Percentiles rank a stretch among this genome's conserved stretches.
Evolutionary conservation across 495 filamentous ascomycete species (phyloP).

Genomic region (Penicillium cosmopolitanum): DNA sequence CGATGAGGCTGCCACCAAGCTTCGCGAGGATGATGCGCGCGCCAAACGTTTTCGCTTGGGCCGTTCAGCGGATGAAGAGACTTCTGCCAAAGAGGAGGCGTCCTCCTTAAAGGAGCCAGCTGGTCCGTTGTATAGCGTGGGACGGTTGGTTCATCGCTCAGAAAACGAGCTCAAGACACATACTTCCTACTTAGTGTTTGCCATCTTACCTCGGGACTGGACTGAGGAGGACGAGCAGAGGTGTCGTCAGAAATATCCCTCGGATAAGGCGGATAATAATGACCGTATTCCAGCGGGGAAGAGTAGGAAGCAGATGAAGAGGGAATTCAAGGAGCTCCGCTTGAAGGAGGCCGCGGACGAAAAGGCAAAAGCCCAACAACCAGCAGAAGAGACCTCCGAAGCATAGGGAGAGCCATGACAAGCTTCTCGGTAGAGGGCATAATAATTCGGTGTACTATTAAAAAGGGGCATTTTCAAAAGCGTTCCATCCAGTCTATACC

Average conservation of each 20-base stretch:
- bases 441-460: constrained; percentile 19
- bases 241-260: constrained; percentile 63
- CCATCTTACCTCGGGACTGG: constrained; percentile 85
- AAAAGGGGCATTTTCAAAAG: constrained; percentile 11
- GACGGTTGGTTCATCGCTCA: constrained; percentile 73
- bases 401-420: constrained; percentile 9
- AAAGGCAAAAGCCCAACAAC: constrained; percentile 46
- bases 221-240: constrained; percentile 76
- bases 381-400: constrained; percentile 15
- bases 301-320: constrained; percentile 57
- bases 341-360: constrained; percentile 46
- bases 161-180: constrained; percentile 93
- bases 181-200: constrained; percentile 94
- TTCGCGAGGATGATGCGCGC: constrained; percentile 72
- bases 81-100: constrained; percentile 1
- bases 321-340: constrained; percentile 32
- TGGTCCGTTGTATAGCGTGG: constrained; percentile 57
- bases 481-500: constrained; percentile 1
- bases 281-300: constrained; percentile 41
- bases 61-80: constrained; percentile 6
- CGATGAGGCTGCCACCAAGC: constrained; percentile 71
- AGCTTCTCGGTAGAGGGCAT: neutral
- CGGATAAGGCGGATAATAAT: constrained; percentile 32
- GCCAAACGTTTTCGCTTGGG: constrained; percentile 57
- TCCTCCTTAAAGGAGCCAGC: constrained; percentile 9